Evolutionary conservation across 164 flowering plant genomes (phyloP), one percentile per base, ranked within the genome.

Genomic region (Aristolochia californica): DNA sequence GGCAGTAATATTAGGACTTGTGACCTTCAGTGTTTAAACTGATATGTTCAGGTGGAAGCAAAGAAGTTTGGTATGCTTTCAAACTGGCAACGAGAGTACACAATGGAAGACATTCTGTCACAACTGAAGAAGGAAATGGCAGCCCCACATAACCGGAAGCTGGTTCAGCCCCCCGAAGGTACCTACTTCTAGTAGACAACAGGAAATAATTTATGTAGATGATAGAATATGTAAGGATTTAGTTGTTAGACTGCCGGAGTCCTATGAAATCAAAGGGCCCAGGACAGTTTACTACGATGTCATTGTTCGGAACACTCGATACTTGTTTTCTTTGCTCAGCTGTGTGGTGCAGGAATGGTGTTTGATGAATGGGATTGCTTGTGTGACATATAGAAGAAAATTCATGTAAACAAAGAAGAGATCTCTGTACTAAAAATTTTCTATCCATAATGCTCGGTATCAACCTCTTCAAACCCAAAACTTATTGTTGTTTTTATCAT

Each of bases 101-200:
- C 91, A 24, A 86, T 89, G 95, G 97, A 89, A 69, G 97, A 83
- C 66, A 78, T 88, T 67, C 73, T 88, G 70, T 80, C 83, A 1
- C 94, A 86, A 71, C 80, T 88, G 80, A 89, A 84, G 70, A 89
- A 83, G 75, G 97, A 86, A 68, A 89, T 89, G 97, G 89, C 88
- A 4, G 73, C 95, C 10, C 79, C 97, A 20, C 86, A 86, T 34
- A 89, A 89, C 75, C 82, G 97, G 38, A 89, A 89, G 78, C 74
- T 86, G 62, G 97, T 83, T 26, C 97, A 89, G 74, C 95, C 97
- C 53, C 91, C 97, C 0, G 95, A 89, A 68, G 97, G 95, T 57
- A 83, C 91, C 73, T 83, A 65, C 78, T 88, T 88, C 78, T 86
- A 88, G 85, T 45, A 48, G 28, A 8, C 58, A 64, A 57, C 61